Evolutionary conservation across 257 asterid genomes (phyloP).

Genomic region (Solanum medicagineum): DNA sequence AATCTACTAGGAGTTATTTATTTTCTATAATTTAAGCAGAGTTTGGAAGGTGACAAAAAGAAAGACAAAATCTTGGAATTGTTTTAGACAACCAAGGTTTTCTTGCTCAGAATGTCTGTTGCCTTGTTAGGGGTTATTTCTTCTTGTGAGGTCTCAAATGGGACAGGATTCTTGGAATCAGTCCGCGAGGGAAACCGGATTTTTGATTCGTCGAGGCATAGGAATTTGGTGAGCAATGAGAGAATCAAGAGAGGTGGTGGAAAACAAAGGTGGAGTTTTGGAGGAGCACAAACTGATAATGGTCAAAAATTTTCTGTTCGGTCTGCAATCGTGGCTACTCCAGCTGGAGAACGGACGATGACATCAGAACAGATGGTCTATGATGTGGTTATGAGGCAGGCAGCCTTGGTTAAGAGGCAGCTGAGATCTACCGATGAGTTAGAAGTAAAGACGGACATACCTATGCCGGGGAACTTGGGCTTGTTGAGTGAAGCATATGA

Average conservation of each 20-base stretch:
- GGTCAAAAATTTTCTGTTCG: constrained; percentile 23
- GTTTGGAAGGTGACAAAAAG: constrained; percentile 8
- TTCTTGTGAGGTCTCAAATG: constrained; percentile 47
- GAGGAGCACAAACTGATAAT: constrained; percentile 19
- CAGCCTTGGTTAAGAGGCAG: constrained; percentile 68
- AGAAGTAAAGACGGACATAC: constrained; percentile 67
- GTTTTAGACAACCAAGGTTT: constrained; percentile 7
- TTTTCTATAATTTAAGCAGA: neutral
- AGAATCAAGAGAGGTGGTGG: constrained; percentile 19
- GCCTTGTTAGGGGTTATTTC: constrained; percentile 65
- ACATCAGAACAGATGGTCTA: constrained; percentile 88
- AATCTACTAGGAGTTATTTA: neutral
- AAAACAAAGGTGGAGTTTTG: constrained; percentile 21
- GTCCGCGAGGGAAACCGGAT: constrained; percentile 37
- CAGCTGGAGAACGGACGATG: constrained; percentile 57
- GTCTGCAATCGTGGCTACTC: constrained; percentile 48
- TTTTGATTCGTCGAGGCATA: constrained; percentile 26
- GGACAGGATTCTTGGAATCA: constrained; percentile 41
- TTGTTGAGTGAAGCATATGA: constrained; percentile 85
- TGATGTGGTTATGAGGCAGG: constrained; percentile 87
- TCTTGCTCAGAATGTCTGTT: constrained; percentile 51
- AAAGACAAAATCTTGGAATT: constrained; percentile 10
- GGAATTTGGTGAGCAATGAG: constrained; percentile 15
- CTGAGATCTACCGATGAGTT: constrained; percentile 29
- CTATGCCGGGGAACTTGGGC: constrained; percentile 45